Evolutionary conservation across 2,329 filamentous ascomycete species (phyloP), one percentile per base, ranked within the genome.

Genomic region (Samsoniella hepiali): DNA sequence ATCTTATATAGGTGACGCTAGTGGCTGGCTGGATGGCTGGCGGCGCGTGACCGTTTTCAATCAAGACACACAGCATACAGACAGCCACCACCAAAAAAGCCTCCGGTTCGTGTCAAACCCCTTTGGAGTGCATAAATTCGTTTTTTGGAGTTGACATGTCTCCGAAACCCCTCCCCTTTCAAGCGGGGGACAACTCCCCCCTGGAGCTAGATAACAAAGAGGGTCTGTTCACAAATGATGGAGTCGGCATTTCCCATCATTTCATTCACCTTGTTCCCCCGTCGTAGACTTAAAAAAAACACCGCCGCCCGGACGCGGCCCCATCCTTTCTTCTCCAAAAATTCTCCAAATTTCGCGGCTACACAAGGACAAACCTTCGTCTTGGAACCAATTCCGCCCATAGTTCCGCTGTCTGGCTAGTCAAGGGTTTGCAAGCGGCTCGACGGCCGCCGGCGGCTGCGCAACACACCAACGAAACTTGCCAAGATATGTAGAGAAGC

Each of bases 11-110:
- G 22, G 22, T 22, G 10, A 36, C 58, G 58, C 58, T 61, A 61
- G 58, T 61, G 58, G 58, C 58, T 61, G 58, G 13, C 38, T 27
- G 15, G 17, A 22, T 22, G 22, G 40, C 36, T 17, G 29, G 38
- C 45, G 13, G 38, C 58, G 58, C 58, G 58, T 61, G 58, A 61
- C 58, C 49, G 40, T 61, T 54, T 61, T 44, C 49, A 54, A 61
- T 38, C 38, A 61, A 61, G 40, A 61, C 38, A 34, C 40, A 5
- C 15, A 47, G 31, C 50, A 53, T 27, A 11, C 49, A 32, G 9
- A 15, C 51, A 29, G 5, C 34, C 36, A 29, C 17, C 22, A n/a
- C 34, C 38, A 27, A 40, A 40, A 47, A 47, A n/a, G 27, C 44
- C 44, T 47, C 42, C 10, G 22, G 9, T 49, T 49, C 45, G 22